Percentiles rank a stretch among this genome's conserved stretches.
Evolutionary conservation across 2,329 filamentous ascomycete species (phyloP).

Genomic region (Sporothrix euskadiensis): DNA sequence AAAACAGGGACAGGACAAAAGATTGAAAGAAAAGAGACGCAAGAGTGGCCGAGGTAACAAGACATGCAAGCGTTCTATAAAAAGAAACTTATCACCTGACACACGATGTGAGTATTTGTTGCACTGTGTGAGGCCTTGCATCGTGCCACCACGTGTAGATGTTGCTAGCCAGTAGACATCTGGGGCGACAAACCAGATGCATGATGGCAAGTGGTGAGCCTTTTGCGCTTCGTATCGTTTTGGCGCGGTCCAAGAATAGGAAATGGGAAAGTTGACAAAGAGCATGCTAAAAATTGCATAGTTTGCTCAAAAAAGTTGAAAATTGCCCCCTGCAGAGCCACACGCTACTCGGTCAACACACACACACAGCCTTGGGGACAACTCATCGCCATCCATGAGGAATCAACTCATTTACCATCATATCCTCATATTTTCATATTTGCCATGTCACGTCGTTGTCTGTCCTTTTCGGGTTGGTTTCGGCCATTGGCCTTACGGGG

Average conservation of each 20-base stretch:
- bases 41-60: neutral
- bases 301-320: neutral
- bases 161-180: neutral
- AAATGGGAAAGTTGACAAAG: neutral
- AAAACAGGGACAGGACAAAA: neutral
- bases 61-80: neutral
- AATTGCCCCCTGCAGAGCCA: neutral
- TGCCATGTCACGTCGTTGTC: neutral
- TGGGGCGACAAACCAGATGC: neutral
- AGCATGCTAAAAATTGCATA: neutral
- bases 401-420: neutral
- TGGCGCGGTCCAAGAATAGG: neutral
- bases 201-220: neutral
- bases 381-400: neutral
- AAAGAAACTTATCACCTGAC: neutral
- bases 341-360: neutral
- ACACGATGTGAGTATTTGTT: neutral
- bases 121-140: no score
- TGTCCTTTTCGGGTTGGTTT: slow-evolving; percentile 7
- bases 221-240: neutral
- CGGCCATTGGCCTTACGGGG: slow-evolving; percentile 7
- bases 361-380: neutral
- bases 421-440: neutral
- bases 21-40: neutral
- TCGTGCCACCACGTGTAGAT: neutral